These are phyloP conservation scores for Colletotrichum gigasporum DNA, from an alignment of 2,329 filamentous ascomycete genomes.

Conservation along the genomic window DNA sequence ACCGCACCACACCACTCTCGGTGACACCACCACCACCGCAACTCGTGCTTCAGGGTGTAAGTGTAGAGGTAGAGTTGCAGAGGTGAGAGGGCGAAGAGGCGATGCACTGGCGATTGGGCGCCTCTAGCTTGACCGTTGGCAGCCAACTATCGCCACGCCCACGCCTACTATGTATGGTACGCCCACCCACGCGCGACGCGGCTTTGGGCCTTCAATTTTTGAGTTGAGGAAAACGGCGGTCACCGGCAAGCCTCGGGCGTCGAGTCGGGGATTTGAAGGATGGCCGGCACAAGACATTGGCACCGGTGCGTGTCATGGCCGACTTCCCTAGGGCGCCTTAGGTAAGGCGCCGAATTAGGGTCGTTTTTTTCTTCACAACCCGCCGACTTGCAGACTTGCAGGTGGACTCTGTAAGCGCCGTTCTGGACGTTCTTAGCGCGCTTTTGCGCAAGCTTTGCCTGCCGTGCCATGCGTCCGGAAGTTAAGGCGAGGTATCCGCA, in stretches of 20 bases:
- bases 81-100: neutral
- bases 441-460: slow-evolving; percentile 10
- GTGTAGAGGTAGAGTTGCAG: neutral
- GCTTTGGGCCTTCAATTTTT: slow-evolving; percentile 3
- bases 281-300: neutral
- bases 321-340: neutral
- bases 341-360: slow-evolving; percentile 1
- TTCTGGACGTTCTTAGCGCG: slow-evolving; percentile 10
- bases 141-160: neutral
- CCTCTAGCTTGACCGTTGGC: slow-evolving; percentile 5
- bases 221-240: neutral
- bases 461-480: slow-evolving; percentile 2
- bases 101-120: neutral
- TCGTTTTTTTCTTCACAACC: neutral
- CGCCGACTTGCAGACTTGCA: neutral
- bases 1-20: slow-evolving; percentile 4
- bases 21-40: neutral
- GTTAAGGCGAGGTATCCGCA: slow-evolving; percentile 9
- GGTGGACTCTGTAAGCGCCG: slow-evolving; percentile 5
- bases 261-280: slow-evolving; percentile 1
- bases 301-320: neutral
- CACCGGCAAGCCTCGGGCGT: slow-evolving; percentile 4
- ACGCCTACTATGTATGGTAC: neutral
- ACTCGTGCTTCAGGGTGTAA: slow-evolving; percentile 13
- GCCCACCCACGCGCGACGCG: neutral